Conservation (phyloP, 2,329 filamentous ascomycete species). For the Blumeria hordei region DNA sequence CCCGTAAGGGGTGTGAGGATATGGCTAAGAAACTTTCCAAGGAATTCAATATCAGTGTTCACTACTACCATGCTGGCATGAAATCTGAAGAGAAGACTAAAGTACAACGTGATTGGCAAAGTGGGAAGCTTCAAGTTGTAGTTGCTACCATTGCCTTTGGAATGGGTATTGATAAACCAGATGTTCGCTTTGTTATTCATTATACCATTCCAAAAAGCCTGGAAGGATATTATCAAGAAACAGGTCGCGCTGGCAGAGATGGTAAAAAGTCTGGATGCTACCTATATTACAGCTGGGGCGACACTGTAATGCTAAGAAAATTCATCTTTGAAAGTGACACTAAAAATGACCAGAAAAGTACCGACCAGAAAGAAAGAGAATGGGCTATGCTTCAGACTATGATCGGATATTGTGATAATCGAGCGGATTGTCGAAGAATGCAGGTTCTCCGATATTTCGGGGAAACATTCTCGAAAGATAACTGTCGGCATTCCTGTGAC, state of each 20-base stretch:
- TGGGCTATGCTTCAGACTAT: conserved; percentile 67
- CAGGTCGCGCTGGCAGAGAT: conserved; percentile 79
- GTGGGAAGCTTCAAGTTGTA: conserved; percentile 58
- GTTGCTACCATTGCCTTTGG: conserved; percentile 97
- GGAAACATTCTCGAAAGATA: conserved; percentile 47
- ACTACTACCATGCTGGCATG: conserved; percentile 73
- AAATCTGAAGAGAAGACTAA: conserved; percentile 38
- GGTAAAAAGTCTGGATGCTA: conserved; percentile 73
- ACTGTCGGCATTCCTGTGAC: conserved; percentile 61
- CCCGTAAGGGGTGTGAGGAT: conserved; percentile 58
- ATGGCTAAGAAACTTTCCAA: conserved; percentile 44
- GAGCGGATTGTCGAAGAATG: conserved; percentile 61
- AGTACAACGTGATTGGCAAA: conserved; percentile 66
- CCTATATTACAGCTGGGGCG: conserved; percentile 64
- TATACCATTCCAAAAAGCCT: conserved; percentile 81
- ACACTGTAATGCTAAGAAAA: conserved; percentile 46
- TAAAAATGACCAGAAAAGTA: conserved; percentile 35
- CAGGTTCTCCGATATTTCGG: conserved; percentile 89
- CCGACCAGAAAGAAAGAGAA: conserved; percentile 64
- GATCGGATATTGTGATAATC: conserved; percentile 72
- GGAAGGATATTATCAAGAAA: conserved; percentile 97
- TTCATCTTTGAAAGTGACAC: conserved; percentile 72
- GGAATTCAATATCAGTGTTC: conserved; percentile 41
- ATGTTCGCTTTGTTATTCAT: conserved; percentile 92
- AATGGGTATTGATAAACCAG: conserved; percentile 98